A percentile compares a stretch with the other conserved stretches of the same genome.
Conservation (phyloP, 768 basidiomycete genomes). For the Candolleomyces efflorescens region DNA sequence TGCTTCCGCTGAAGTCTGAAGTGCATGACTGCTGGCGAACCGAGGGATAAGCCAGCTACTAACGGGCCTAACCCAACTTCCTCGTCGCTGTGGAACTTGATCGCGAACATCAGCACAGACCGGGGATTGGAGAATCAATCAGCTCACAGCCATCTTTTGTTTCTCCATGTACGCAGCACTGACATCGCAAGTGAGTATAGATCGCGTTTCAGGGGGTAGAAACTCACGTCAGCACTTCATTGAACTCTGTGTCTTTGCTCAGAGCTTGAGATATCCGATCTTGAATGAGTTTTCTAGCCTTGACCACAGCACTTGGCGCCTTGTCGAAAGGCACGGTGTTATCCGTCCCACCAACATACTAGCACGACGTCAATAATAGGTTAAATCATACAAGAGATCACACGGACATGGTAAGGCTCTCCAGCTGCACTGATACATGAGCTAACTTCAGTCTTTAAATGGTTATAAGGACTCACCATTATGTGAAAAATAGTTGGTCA, state of each 20-base stretch:
- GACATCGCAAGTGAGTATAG: constrained; percentile 1
- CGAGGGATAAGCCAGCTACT: constrained; percentile 74
- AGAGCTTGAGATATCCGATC: constrained; percentile 48
- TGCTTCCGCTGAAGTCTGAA: constrained; percentile 53
- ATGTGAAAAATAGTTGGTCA: constrained; percentile 84
- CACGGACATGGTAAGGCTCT: constrained; percentile 68
- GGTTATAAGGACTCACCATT: constrained; percentile 50
- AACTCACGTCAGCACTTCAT: constrained; percentile 64
- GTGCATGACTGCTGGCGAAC: constrained; percentile 75
- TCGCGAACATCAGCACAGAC: neutral
- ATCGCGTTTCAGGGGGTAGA: neutral
- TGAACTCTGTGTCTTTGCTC: constrained; percentile 42
- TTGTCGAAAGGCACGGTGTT: constrained; percentile 64
- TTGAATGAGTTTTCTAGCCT: constrained; percentile 58
- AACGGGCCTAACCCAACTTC: constrained; percentile 69
- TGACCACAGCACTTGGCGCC: constrained; percentile 54
- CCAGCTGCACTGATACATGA: constrained; percentile 45
- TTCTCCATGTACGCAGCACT: constrained; percentile 82
- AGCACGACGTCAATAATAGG: neutral
- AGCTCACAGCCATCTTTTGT: constrained; percentile 75
- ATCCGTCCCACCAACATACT: constrained; percentile 78
- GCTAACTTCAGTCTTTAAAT: constrained; percentile 1
- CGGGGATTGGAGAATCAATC: neutral
- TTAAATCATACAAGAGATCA: neutral
- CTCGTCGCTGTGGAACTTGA: constrained; percentile 70